phyloP scores from a whole-genome alignment of 2,329 filamentous ascomycete species.

The Beauveria pseudobassiana region DNA sequence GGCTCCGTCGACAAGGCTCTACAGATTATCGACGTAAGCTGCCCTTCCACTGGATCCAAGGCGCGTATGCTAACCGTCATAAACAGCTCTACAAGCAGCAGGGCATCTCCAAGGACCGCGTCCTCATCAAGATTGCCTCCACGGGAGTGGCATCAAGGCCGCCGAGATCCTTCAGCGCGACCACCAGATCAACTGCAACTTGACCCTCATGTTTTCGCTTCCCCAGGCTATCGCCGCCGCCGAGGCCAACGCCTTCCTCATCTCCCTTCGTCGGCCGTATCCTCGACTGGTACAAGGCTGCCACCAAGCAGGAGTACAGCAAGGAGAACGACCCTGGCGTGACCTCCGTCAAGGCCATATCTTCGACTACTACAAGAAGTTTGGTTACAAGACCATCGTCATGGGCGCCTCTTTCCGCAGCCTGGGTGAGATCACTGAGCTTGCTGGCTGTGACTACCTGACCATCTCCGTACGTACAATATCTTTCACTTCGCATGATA shows the following conservation, averaged over 20 bases:
- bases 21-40: constrained; percentile 82
- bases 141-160: constrained; percentile 99
- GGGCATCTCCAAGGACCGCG: constrained; percentile 85
- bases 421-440: constrained; percentile 92
- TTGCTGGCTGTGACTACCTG: constrained; percentile 96
- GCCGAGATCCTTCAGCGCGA: constrained; percentile 93
- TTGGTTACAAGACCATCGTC: constrained; percentile 97
- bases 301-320: constrained; percentile 86
- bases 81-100: constrained; percentile 83
- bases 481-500: constrained; percentile 14
- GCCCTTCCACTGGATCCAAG: background rate
- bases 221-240: constrained; percentile 92
- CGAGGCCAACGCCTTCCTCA: constrained; percentile 92
- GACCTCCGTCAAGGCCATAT: constrained; percentile 90
- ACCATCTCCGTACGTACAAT: constrained; percentile 74
- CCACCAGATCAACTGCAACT: constrained; percentile 95
- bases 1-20: constrained; percentile 91
- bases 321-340: constrained; percentile 93
- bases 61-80: constrained; percentile 11
- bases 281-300: constrained; percentile 98
- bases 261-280: constrained; percentile 99
- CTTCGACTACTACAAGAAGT: constrained; percentile 99
- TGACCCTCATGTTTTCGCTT: constrained; percentile 97
- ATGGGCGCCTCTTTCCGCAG: constrained; percentile 99
- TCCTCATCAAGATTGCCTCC: constrained; percentile 98